Percentiles rank a stretch among this genome's conserved stretches.
Evolutionary conservation across 2,329 filamentous ascomycete genomes (phyloP).

Genomic region (Pseudogymnoascus sp.): DNA sequence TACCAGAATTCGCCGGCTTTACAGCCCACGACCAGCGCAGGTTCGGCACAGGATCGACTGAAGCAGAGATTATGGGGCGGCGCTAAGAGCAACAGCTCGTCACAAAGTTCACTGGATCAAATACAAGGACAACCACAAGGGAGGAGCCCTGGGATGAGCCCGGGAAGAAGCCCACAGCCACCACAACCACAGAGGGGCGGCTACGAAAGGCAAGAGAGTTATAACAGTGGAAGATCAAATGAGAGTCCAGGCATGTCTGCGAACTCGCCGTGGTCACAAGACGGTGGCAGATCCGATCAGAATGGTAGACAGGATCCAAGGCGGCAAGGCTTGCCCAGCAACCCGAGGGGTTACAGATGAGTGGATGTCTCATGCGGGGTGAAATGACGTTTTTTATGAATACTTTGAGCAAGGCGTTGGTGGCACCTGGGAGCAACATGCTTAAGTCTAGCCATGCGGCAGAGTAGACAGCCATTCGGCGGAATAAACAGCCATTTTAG

Average conservation of each 20-base stretch:
- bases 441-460: background rate
- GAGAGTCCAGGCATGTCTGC: background rate
- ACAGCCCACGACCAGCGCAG: conserved; percentile 27
- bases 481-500: background rate
- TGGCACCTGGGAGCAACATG: conserved; percentile 2
- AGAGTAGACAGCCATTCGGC: background rate
- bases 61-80: conserved; percentile 67
- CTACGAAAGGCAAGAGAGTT: background rate
- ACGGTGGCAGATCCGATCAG: background rate
- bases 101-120: background rate
- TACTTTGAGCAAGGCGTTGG: conserved; percentile 7
- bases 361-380: background rate
- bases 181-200: background rate
- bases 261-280: background rate
- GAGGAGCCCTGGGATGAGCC: background rate
- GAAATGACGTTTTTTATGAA: background rate
- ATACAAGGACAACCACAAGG: background rate
- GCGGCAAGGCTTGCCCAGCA: conserved; percentile 5
- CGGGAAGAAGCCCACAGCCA: background rate
- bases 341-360: background rate
- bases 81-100: conserved; percentile 4
- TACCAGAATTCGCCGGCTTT: conserved; percentile 49
- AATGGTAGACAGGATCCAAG: background rate
- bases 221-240: background rate
- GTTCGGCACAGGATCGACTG: conserved; percentile 70